Conservation (phyloP, 768 basidiomycete genomes). For the Phylloporus sp. region DNA sequence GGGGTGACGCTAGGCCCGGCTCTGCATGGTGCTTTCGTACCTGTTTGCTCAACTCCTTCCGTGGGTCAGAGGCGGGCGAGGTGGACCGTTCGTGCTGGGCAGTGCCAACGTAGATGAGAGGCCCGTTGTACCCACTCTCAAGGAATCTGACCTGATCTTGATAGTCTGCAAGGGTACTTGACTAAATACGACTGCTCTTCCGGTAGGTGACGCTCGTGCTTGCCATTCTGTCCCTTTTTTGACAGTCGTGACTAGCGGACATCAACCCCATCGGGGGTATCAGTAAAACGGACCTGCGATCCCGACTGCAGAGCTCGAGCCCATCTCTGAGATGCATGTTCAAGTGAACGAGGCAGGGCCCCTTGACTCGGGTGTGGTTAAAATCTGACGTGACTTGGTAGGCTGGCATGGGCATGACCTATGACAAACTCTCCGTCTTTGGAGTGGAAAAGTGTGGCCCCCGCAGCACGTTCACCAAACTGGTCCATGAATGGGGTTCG, state of each 20-base stretch:
- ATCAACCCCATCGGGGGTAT: conserved; percentile 98
- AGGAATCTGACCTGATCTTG: neutral
- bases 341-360: conserved; percentile 87
- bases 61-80: conserved; percentile 79
- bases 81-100: conserved; percentile 91
- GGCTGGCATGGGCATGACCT: conserved; percentile 99
- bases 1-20: conserved; percentile 59
- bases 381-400: conserved; percentile 26
- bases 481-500: conserved; percentile 90
- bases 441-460: conserved; percentile 97
- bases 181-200: conserved; percentile 98
- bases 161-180: conserved; percentile 87
- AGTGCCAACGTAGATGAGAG: conserved; percentile 99
- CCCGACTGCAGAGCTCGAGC: conserved; percentile 95
- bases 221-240: neutral
- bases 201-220: conserved; percentile 37
- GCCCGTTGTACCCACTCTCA: conserved; percentile 39
- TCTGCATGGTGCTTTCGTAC: conserved; percentile 93
- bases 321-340: conserved; percentile 88
- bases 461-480: conserved; percentile 94
- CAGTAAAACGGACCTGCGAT: conserved; percentile 95
- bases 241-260: conserved; percentile 54
- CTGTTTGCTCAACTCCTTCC: conserved; percentile 93
- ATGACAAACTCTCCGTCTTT: conserved; percentile 91
- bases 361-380: neutral